Evolutionary conservation across 140 eudicot species (phyloP), one percentile per base, ranked within the genome.

Genomic region (Cichorium intybus): DNA sequence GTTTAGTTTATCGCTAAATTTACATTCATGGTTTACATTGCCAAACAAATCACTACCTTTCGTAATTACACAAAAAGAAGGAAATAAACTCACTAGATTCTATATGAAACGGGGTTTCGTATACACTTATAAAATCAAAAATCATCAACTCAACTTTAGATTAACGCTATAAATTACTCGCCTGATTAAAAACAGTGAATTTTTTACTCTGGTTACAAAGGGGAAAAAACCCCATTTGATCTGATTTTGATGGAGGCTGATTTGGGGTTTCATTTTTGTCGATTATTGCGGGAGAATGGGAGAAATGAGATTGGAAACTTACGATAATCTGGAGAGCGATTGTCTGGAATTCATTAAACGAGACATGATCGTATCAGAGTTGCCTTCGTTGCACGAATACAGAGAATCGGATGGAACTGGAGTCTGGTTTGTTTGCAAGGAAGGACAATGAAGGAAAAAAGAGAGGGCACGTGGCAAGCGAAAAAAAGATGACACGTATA

Each of bases 271-370:
- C 39, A 54, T 31, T 53, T 74, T 31, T 41, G 16, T 22, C 24
- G 24, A 50, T 34, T 6, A 28, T 5, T 8, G 52, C 16, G 39
- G 17, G n/a, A 8, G 4, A 64, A 26, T 0, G 16, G 10, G 20
- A 4, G 6, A 54, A 45, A 10, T 60, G 59, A 35, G 60, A 63
- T 15, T 5, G 37, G 8, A 68, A 33, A 63, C 80, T 79, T 74
- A 79, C 84, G 26, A n/a, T 10, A 79, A 27, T 69, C 75, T 64
- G 55, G 75, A 79, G 21, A 62, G 68, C 1, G 45, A 58, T 34
- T 23, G 27, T 57, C 77, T 74, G 54, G 84, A 79, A 24, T 79
- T 65, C n/a, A 79, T 74, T 47, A 79, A 64, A 41, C 80, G 84
- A 33, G 84, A 79, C 84, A 75, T 79, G 72, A 68, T 78, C 60